A percentile compares a stretch with the other conserved stretches of the same genome.
Conservation (phyloP, 179 eudicot species). For the Gypsophila paniculata region DNA sequence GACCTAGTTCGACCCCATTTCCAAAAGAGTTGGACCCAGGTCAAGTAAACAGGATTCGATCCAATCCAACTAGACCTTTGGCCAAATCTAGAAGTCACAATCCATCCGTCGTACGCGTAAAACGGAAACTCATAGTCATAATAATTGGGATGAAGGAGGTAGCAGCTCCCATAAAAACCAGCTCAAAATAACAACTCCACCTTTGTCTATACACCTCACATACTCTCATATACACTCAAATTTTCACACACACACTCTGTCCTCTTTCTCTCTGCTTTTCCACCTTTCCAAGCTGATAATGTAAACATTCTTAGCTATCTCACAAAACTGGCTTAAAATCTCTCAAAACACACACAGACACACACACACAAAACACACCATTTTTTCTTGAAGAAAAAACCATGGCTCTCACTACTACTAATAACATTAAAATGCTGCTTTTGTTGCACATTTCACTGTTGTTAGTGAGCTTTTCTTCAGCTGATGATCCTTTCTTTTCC, state of each 20-base stretch:
- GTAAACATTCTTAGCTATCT: conserved; percentile 39
- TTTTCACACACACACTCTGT: conserved; percentile 7
- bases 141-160: neutral
- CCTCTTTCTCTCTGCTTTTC: conserved; percentile 20
- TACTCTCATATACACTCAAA: conserved; percentile 8
- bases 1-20: no score
- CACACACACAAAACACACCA: conserved; percentile 11
- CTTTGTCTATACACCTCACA: conserved; percentile 13
- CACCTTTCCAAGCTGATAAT: conserved; percentile 32
- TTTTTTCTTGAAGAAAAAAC: conserved; percentile 1
- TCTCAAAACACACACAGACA: conserved; percentile 8
- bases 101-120: no score
- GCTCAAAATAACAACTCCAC: conserved; percentile 12
- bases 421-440: conserved; percentile 21
- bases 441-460: conserved; percentile 37
- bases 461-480: conserved; percentile 43
- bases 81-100: no score
- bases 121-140: no score
- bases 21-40: no score
- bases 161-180: conserved; percentile 18
- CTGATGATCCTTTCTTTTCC: conserved; percentile 65
- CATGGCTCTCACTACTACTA: conserved; percentile 17
- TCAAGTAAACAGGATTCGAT: no score
- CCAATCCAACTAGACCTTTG: no score
- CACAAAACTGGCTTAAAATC: conserved; percentile 12